Evolutionary conservation across 1,284 basidiomycete species (phyloP).

Genomic region (Sanghuangporus sanghuang): DNA sequence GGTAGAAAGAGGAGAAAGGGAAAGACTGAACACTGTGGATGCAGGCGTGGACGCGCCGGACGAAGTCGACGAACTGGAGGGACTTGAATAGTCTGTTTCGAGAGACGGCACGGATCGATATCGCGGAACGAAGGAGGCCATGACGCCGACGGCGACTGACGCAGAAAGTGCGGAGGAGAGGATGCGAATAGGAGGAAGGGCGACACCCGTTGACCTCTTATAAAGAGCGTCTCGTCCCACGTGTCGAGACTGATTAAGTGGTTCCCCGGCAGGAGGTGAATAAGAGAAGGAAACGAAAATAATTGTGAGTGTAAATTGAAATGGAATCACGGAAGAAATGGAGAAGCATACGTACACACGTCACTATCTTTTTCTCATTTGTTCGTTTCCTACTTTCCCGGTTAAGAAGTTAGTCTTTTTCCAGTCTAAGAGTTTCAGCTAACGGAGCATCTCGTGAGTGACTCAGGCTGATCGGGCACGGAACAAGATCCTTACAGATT

Average conservation of each 20-base stretch:
- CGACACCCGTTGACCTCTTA: background rate
- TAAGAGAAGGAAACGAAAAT: background rate
- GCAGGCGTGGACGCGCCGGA: conserved; percentile 9
- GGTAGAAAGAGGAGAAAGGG: background rate
- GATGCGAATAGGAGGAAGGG: background rate
- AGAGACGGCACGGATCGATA: background rate
- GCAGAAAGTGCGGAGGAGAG: background rate
- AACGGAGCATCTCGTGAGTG: background rate
- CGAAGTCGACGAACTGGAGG: conserved; percentile 1
- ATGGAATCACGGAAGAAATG: background rate
- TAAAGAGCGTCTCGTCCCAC: background rate
- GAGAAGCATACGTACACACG: background rate
- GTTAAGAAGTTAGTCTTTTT: background rate
- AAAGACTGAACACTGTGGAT: conserved; percentile 2
- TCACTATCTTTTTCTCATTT: background rate
- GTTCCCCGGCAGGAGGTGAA: background rate
- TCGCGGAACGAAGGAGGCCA: conserved; percentile 3
- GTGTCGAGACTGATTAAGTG: background rate
- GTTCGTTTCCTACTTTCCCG: background rate
- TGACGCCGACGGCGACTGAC: background rate
- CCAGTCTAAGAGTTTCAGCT: background rate
- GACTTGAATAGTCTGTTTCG: conserved; percentile 5
- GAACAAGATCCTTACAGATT: background rate
- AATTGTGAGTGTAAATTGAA: background rate
- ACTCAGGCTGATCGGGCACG: background rate